A percentile compares a stretch with the other conserved stretches of the same genome.
Conservation (phyloP, 495 filamentous ascomycete genomes). For the Aspergillus sclerotiicarbonarius region DNA sequence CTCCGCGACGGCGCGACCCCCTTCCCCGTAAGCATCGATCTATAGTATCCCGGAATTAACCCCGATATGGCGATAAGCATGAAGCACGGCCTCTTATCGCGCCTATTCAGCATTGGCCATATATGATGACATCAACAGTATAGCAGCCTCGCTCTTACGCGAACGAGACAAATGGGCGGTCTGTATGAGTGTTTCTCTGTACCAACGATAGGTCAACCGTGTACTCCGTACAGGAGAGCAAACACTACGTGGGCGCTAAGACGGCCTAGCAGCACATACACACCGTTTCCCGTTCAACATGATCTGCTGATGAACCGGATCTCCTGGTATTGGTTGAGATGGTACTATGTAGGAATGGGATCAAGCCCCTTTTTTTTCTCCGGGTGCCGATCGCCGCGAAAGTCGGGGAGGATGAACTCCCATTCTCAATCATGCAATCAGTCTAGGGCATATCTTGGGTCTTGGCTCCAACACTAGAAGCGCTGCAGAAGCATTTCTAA, state of each 20-base stretch:
- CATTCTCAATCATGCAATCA: constrained; percentile 5
- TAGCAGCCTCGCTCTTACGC: neutral
- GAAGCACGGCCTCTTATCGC: constrained; percentile 6
- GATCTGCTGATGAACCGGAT: neutral
- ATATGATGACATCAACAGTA: constrained; percentile 5
- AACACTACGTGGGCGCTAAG: constrained; percentile 3
- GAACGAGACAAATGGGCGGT: constrained; percentile 2
- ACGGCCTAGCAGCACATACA: neutral
- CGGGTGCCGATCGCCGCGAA: constrained; percentile 2
- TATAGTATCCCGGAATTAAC: constrained; percentile 3
- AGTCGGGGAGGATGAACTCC: neutral
- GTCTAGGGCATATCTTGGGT: constrained; percentile 22
- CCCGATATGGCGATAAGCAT: constrained; percentile 6
- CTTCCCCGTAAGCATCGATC: neutral
- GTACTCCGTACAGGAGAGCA: neutral
- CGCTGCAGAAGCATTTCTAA: constrained; percentile 30
- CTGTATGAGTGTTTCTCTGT: neutral
- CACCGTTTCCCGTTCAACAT: neutral
- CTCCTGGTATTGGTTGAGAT: neutral
- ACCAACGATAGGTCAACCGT: neutral
- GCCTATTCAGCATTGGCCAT: constrained; percentile 2
- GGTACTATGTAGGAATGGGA: neutral
- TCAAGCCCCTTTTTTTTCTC: constrained; percentile 1
- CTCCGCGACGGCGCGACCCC: neutral
- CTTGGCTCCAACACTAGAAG: constrained; percentile 40